These are phyloP conservation scores for Wallacemonas sp. DNA, from an alignment of 208 protist species.

Conservation along the genomic window DNA sequence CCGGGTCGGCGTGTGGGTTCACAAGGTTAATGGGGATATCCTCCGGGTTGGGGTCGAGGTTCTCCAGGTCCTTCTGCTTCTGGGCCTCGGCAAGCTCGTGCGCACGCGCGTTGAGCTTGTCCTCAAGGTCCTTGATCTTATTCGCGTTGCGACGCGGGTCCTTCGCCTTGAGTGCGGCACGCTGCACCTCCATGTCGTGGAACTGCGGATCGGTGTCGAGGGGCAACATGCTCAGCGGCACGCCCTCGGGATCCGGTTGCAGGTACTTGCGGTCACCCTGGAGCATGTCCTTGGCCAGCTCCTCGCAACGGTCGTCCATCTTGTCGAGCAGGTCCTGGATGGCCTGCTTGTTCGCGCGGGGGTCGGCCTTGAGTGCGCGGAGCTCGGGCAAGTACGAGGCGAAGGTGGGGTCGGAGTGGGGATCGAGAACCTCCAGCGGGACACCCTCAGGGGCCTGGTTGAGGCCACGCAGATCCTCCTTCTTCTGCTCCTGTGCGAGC, in stretches of 20 bases:
- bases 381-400: conserved; percentile 36
- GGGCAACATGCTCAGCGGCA: conserved; percentile 49
- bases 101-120: conserved; percentile 52
- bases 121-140: conserved; percentile 68
- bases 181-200: conserved; percentile 61
- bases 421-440: conserved; percentile 48
- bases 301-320: conserved; percentile 66
- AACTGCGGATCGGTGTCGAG: conserved; percentile 50
- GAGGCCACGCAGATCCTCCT: conserved; percentile 60
- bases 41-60: conserved; percentile 53
- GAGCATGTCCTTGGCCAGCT: conserved; percentile 56
- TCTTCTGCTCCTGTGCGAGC: conserved; percentile 63
- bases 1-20: conserved; percentile 48
- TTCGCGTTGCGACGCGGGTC: conserved; percentile 57
- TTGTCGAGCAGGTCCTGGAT: conserved; percentile 35
- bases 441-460: conserved; percentile 55
- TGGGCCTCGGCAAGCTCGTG: conserved; percentile 64
- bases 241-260: conserved; percentile 42
- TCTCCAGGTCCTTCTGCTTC: conserved; percentile 51
- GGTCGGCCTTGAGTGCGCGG: conserved; percentile 51
- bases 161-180: conserved; percentile 49
- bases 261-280: conserved; percentile 63
- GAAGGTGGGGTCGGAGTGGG: conserved; percentile 58
- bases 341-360: conserved; percentile 21
- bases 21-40: conserved; percentile 55